These are phyloP conservation scores for Dicorynia guianensis DNA, from an alignment of 306 rosid species.

Conservation along the genomic window DNA sequence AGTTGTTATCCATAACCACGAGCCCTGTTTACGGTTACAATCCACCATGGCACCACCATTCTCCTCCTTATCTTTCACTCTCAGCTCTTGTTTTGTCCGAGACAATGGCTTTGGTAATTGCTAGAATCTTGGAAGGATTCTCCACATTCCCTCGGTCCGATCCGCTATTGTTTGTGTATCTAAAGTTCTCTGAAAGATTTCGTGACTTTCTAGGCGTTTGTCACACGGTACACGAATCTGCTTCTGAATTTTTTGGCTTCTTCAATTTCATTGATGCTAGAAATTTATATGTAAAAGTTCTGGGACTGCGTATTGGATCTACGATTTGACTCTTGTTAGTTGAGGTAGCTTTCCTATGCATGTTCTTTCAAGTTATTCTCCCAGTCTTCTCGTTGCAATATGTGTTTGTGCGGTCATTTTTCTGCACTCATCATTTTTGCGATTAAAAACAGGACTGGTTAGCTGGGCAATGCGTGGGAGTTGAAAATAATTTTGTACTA, in stretches of 20 bases:
- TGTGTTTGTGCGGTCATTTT: constrained; percentile 36
- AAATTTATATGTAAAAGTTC: neutral
- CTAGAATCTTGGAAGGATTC: constrained; percentile 44
- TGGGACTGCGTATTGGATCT: constrained; percentile 24
- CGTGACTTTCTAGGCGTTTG: constrained; percentile 55
- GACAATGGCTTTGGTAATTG: constrained; percentile 50
- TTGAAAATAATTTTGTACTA: neutral
- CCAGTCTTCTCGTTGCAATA: constrained; percentile 5
- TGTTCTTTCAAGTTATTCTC: constrained; percentile 7
- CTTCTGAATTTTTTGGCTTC: constrained; percentile 50
- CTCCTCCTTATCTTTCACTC: neutral
- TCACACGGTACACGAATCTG: constrained; percentile 50
- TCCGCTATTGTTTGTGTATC: constrained; percentile 37
- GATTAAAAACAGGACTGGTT: neutral
- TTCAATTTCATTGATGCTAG: constrained; percentile 25
- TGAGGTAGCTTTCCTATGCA: neutral
- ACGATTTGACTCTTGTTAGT: constrained; percentile 27
- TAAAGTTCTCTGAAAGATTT: constrained; percentile 46
- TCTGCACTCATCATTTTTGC: neutral
- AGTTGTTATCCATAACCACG: constrained; percentile 47
- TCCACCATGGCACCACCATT: constrained; percentile 17
- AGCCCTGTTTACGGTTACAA: constrained; percentile 37
- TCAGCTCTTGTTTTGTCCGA: constrained; percentile 43
- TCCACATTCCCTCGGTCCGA: constrained; percentile 43
- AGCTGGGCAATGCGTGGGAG: neutral